Percentiles rank a stretch among this genome's conserved stretches.
Evolutionary conservation across 371 early-diverging fungal genomes (phyloP).

Genomic region (Batkoa obscura): DNA sequence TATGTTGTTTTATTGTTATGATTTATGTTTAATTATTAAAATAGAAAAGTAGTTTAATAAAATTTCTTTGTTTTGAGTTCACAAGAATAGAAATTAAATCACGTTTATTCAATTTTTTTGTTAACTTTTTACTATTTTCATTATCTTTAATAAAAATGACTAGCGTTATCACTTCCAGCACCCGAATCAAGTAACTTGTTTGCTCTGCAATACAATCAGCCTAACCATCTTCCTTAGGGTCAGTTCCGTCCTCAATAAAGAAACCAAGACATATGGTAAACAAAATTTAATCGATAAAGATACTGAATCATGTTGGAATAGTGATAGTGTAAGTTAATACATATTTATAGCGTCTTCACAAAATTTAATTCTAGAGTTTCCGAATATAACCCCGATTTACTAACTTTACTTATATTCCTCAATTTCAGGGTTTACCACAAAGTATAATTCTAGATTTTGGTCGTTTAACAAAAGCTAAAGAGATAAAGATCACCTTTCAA

Average conservation of each 20-base stretch:
- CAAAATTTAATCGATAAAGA: slow-evolving; percentile 54
- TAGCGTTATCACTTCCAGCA: no score
- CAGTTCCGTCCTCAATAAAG: slow-evolving; percentile 73
- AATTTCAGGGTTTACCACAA: not conserved
- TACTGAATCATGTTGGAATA: slow-evolving; percentile 87
- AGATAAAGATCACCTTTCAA: slow-evolving; percentile 56
- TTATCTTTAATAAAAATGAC: no score
- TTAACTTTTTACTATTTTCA: no score
- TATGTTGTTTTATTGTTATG: no score
- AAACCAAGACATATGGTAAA: slow-evolving; percentile 56
- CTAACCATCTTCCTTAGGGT: slow-evolving; percentile 27
- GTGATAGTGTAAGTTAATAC: slow-evolving; percentile 41
- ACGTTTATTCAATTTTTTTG: no score
- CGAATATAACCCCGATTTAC: not conserved
- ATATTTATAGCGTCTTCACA: not conserved
- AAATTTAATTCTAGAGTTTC: not conserved
- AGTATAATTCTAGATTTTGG: not conserved
- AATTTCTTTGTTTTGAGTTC: no score
- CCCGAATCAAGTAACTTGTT: no score
- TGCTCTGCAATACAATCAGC: no score
- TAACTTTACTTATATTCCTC: no score
- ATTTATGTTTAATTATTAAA: no score
- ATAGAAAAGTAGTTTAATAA: no score
- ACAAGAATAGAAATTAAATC: no score
- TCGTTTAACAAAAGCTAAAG: slow-evolving; percentile 31